Conservation (phyloP, 1,284 basidiomycete genomes). For the Cutaneotrichosporon sp. region DNA sequence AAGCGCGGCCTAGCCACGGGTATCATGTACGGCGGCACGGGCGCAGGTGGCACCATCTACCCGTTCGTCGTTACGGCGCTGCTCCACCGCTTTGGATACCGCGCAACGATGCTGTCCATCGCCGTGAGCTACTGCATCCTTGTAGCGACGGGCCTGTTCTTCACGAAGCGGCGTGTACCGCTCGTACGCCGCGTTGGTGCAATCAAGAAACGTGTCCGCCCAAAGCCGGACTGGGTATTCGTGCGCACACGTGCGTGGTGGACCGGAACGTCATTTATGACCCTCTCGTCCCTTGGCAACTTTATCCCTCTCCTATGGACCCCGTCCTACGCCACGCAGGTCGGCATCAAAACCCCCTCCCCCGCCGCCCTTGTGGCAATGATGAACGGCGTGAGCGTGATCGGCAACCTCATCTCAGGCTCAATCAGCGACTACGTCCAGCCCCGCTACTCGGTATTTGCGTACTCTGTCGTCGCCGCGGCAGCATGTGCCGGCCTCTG, state of each 20-base stretch:
- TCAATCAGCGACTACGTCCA: conserved; percentile 45
- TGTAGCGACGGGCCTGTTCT: conserved; percentile 36
- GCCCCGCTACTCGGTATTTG: conserved; percentile 34
- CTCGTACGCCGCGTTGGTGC: conserved; percentile 9
- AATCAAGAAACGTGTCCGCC: background rate
- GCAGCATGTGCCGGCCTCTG: conserved; percentile 48
- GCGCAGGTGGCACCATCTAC: conserved; percentile 47
- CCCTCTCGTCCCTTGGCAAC: conserved; percentile 36
- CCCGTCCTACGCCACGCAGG: conserved; percentile 41
- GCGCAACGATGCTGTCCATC: conserved; percentile 44
- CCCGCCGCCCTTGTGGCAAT: conserved; percentile 48
- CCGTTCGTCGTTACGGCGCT: conserved; percentile 47
- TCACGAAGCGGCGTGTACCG: conserved; percentile 47
- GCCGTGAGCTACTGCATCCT: conserved; percentile 37
- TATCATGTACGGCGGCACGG: conserved; percentile 50
- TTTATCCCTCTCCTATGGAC: conserved; percentile 49
- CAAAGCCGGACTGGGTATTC: conserved; percentile 31
- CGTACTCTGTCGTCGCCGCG: conserved; percentile 42
- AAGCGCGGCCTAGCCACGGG: conserved; percentile 48
- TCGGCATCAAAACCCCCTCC: conserved; percentile 38
- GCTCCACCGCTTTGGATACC: conserved; percentile 45
- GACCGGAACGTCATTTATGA: background rate
- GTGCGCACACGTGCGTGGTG: conserved; percentile 15
- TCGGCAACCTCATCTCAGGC: conserved; percentile 34
- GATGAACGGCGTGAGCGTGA: conserved; percentile 45